Evolutionary conservation across 257 asterid species (phyloP).

Genomic region (Paulownia fortunei): DNA sequence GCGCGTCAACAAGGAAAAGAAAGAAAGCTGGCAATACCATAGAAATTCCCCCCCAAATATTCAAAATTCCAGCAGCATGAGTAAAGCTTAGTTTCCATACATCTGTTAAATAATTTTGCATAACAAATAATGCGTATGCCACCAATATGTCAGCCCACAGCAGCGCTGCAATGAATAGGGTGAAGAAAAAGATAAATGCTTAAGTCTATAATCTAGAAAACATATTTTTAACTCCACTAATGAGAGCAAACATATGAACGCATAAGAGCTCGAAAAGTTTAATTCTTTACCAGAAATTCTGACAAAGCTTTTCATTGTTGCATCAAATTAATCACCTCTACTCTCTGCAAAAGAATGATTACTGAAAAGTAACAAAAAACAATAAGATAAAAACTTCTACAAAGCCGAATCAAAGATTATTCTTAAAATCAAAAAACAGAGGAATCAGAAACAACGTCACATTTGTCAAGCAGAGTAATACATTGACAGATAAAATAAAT

Average conservation of each 20-base stretch:
- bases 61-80: conserved; percentile 61
- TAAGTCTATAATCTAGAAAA: background rate
- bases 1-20: conserved; percentile 44
- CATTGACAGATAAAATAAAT: background rate
- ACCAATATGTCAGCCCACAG: conserved; percentile 42
- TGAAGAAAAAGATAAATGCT: no score
- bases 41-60: conserved; percentile 52
- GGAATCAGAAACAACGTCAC: background rate
- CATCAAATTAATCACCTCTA: background rate
- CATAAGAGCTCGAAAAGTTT: background rate
- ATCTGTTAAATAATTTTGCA: conserved; percentile 65
- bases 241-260: background rate
- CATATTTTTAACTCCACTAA: background rate
- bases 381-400: no score
- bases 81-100: conserved; percentile 68
- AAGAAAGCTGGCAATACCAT: conserved; percentile 45
- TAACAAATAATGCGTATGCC: conserved; percentile 51
- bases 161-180: conserved; percentile 38
- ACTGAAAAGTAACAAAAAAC: background rate
- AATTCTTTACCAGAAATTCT: conserved; percentile 44
- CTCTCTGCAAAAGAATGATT: no score
- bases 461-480: background rate
- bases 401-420: no score
- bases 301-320: conserved; percentile 43
- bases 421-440: conserved; percentile 1